Conservation (phyloP, 2,329 filamentous ascomycete genomes). For the Penicillium brasilianum region DNA sequence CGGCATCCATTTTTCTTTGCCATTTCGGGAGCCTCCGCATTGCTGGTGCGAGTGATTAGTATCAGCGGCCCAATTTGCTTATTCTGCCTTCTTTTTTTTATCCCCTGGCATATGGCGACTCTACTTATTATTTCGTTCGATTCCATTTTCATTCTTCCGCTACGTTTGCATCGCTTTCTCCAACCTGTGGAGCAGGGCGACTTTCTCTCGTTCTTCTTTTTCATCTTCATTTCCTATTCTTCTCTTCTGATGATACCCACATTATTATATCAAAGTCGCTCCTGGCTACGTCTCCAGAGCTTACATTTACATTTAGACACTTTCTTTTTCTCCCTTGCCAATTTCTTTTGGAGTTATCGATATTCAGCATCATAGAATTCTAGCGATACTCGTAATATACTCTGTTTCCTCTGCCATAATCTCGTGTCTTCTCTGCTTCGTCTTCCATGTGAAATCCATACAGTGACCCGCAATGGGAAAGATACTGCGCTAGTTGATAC, state of each 20-base stretch:
- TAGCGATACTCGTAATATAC: no score
- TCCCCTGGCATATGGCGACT: not conserved
- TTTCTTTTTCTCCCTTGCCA: not conserved
- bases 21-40: conserved; percentile 1
- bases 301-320: conserved; percentile 11
- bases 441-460: not conserved
- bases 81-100: not conserved
- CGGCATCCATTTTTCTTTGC: no score
- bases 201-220: conserved; percentile 11
- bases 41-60: conserved; percentile 3
- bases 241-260: conserved; percentile 40
- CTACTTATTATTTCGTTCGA: conserved; percentile 4
- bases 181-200: not conserved
- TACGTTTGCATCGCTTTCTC: conserved; percentile 16
- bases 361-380: not conserved
- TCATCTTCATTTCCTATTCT: conserved; percentile 12
- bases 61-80: not conserved
- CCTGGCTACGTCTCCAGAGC: conserved; percentile 15
- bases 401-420: not conserved
- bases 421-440: not conserved
- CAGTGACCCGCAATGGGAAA: not conserved
- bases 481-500: not conserved
- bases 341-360: not conserved
- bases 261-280: conserved; percentile 22
- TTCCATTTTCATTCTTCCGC: conserved; percentile 7